A percentile compares a stretch with the other conserved stretches of the same genome.
Conservation (phyloP, 768 basidiomycete genomes). For the Cystobasidiopsis lactophilus region DNA sequence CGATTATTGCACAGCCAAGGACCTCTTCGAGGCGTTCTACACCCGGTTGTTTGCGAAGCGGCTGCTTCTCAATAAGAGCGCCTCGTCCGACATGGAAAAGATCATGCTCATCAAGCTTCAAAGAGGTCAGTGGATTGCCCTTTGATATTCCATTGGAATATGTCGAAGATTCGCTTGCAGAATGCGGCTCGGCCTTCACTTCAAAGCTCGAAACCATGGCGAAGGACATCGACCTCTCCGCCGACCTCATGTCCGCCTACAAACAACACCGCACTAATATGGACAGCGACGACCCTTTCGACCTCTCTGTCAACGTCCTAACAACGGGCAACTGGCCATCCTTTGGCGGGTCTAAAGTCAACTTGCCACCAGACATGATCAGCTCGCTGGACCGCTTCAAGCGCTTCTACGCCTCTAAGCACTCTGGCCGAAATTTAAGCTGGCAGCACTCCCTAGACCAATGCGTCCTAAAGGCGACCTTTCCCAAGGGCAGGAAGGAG, state of each 20-base stretch:
- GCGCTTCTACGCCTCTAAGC: slow-evolving; percentile 53
- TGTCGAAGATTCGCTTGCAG: slow-evolving; percentile 27
- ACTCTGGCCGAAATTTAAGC: slow-evolving; percentile 49
- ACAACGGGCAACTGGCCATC: slow-evolving; percentile 69
- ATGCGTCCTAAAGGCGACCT: slow-evolving; percentile 48
- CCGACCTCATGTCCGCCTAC: slow-evolving; percentile 49
- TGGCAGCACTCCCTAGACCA: slow-evolving; percentile 80
- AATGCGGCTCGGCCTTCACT: slow-evolving; percentile 75
- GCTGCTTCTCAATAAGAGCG: slow-evolving; percentile 57
- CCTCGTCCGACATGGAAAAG: slow-evolving; percentile 68
- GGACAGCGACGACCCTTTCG: slow-evolving; percentile 26
- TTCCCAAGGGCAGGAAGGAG: slow-evolving; percentile 53
- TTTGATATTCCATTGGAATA: background rate
- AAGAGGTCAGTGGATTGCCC: slow-evolving; percentile 35
- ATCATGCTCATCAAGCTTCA: slow-evolving; percentile 65
- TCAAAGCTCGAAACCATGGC: slow-evolving; percentile 77
- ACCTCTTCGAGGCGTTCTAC: slow-evolving; percentile 84
- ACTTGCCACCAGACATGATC: slow-evolving; percentile 48
- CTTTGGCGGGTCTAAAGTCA: slow-evolving; percentile 23
- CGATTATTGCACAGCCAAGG: slow-evolving; percentile 65
- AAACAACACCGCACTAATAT: slow-evolving; percentile 27
- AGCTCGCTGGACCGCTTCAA: slow-evolving; percentile 40
- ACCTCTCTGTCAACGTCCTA: slow-evolving; percentile 56
- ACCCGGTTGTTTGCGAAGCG: slow-evolving; percentile 71
- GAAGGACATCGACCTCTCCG: slow-evolving; percentile 30